Base-by-base conservation (phyloP, 768 basidiomycete genomes). In the Agaricus blazei region DNA sequence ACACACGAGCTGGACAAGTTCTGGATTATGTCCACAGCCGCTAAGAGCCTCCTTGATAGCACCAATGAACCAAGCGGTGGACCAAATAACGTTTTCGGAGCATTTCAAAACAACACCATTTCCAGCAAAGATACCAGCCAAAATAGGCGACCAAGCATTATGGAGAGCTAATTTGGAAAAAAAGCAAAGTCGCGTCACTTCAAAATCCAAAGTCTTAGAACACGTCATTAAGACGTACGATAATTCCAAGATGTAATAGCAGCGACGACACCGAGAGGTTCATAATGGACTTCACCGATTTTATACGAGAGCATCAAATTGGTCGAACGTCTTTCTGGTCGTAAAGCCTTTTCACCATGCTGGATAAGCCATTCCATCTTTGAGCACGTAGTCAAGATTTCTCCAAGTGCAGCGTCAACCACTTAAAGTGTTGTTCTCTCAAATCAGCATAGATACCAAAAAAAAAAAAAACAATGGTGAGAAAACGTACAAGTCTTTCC, bases 191-290 rank as follows among this genome's bases (percentile, higher is more conserved):
- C 41, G 43, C 38, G 51, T 24, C 7, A 27, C n/a, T 52, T 26
- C 41, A 9, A 59, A 19, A 54, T 45, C 47, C 19, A 46, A 19
- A 28, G 24, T 37, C 15, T 15, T 54, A 27, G 26, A 42, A 41
- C 45, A 40, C 26, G 38, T 48, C 31, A 31, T 43, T 26, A 4
- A 14, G 9, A 67, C 68, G 31, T 64, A 93, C 92, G 91, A 67
- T 94, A 94, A 63, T 93, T 94, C 92, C 94, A 98, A 0, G 93
- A 95, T 3, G 98, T 93, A 56, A 96, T 87, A 2, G 85, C 97
- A 44, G 90, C 86, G 12, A 97, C 90, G 0, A 96, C 90, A 26
- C 97, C 97, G 23, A 93, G 79, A 19, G 96, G 96, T 60, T 97
- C 92, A 64, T 91, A 96, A 62, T 90, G 69, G 24, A 95, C 85